Conservation (phyloP, 2,329 filamentous ascomycete genomes). For the Claviceps sp. region DNA sequence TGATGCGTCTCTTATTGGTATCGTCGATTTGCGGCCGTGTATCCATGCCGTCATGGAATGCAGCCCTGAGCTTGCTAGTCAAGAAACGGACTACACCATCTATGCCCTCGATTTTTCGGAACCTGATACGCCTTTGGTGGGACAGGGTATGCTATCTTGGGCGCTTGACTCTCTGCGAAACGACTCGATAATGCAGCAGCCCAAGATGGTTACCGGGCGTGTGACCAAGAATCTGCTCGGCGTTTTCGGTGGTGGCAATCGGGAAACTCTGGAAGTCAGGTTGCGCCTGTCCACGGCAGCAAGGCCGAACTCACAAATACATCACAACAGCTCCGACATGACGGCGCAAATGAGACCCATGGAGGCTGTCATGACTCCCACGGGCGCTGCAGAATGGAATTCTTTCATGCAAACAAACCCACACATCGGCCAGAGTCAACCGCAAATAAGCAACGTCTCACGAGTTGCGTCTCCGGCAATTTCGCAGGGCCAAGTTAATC, state of each 20-base stretch:
- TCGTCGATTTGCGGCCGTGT: slow-evolving; percentile 78
- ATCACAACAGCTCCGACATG: slow-evolving; percentile 11
- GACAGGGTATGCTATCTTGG: slow-evolving; percentile 89
- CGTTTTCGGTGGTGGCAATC: slow-evolving; percentile 68
- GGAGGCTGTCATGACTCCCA: slow-evolving; percentile 30
- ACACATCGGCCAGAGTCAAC: slow-evolving; percentile 24
- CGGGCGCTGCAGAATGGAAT: slow-evolving; percentile 65
- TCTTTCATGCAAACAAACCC: slow-evolving; percentile 63
- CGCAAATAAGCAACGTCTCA: slow-evolving; percentile 14
- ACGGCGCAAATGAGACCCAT: slow-evolving; percentile 11
- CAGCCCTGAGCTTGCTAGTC: slow-evolving; percentile 70
- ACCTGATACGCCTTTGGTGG: slow-evolving; percentile 81
- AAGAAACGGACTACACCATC: slow-evolving; percentile 76
- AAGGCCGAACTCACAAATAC: slow-evolving; percentile 30
- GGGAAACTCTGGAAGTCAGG: slow-evolving; percentile 87
- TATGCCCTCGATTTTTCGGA: slow-evolving; percentile 97
- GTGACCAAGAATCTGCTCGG: slow-evolving; percentile 78
- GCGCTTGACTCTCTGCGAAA: slow-evolving; percentile 40
- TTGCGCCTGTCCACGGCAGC: slow-evolving; percentile 71
- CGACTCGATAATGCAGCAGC: slow-evolving; percentile 37
- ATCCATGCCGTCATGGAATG: slow-evolving; percentile 63
- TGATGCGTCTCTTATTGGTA: slow-evolving; percentile 66
- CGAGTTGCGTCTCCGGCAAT: slow-evolving; percentile 24
- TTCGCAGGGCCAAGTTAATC: slow-evolving; percentile 15
- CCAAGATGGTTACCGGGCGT: slow-evolving; percentile 72